phyloP scores from a whole-genome alignment of 2,329 filamentous ascomycete genomes.

The Ilyonectria sp. region DNA sequence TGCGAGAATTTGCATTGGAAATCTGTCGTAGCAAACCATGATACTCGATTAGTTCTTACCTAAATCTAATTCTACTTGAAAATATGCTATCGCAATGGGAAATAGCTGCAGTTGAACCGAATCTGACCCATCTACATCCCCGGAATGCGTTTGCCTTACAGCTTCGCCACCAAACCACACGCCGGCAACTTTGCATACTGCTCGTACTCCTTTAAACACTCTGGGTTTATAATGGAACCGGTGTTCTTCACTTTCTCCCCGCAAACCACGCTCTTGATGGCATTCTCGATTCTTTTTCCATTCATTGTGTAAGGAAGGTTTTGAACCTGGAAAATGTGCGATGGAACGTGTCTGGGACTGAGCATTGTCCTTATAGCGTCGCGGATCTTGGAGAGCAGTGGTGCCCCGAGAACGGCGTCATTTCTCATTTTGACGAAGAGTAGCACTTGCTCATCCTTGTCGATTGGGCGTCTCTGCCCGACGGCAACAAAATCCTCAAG shows the following conservation, averaged over 20 bases:
- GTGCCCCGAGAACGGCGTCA: neutral
- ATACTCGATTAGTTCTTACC: neutral
- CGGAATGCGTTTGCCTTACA: neutral
- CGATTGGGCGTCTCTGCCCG: neutral
- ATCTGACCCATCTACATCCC: too few relatives aligned
- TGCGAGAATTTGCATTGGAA: constrained; percentile 3
- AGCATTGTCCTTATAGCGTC: neutral
- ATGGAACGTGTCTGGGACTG: neutral
- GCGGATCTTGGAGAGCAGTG: neutral
- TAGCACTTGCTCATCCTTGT: neutral
- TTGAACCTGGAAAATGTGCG: neutral
- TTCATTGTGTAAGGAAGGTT: neutral
- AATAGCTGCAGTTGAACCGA: too few relatives aligned
- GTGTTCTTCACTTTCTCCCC: neutral
- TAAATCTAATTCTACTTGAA: neutral
- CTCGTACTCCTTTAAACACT: neutral
- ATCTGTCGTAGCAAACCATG: neutral
- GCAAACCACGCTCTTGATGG: neutral
- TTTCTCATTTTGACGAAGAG: neutral
- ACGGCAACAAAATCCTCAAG: neutral
- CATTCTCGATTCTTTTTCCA: neutral
- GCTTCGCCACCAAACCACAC: neutral
- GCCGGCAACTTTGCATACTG: neutral
- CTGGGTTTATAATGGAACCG: neutral
- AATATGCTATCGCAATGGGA: too few relatives aligned